Evolutionary conservation across 306 rosid genomes (phyloP), one percentile per base, ranked within the genome.

Genomic region (Ammopiptanthus mongolicus): DNA sequence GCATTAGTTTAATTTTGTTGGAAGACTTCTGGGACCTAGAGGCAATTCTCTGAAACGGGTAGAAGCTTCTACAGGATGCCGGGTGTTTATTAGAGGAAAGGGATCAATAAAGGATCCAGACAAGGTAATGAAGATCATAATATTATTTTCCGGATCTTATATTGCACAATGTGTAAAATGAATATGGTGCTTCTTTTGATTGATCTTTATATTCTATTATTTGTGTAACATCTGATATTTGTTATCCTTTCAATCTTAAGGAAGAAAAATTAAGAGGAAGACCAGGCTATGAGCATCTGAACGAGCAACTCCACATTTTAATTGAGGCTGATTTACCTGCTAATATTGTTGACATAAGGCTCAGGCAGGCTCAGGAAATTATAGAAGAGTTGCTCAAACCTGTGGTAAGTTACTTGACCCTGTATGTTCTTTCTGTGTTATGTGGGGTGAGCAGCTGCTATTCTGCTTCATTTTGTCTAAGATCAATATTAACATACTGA

Each of bases 311-410:
- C 46, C 98, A 93, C 81, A 93, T 93, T 75, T 83, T 93, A 75
- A 93, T 93, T 25, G 98, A 93, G 80, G 98, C 93, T 19, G 98
- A 93, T 80, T 88, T 93, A 57, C 97, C 96, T 70, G 96, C 89
- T 68, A 93, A 83, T 81, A 60, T 93, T 74, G 91, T 88, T 78
- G 98, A 91, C 68, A 29, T 88, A 23, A 89, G 91, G 86, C 91
- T 93, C 84, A 86, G 96, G 78, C 98, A 93, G 84, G 98, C 98
- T 9, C 98, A 91, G 69, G 98, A 93, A 83, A 89, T 93, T 73
- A 93, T 93, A 6, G 97, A 93, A 84, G 97, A 93, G 84, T 81
- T 93, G 81, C 98, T 93, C 82, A 93, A 93, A 81, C 98, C 98
- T 59, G 98, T 93, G 91, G 98, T 93, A 85, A 80, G 75, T 28